Conservation (phyloP, 441 rosid species). For the Populus tomentosa region DNA sequence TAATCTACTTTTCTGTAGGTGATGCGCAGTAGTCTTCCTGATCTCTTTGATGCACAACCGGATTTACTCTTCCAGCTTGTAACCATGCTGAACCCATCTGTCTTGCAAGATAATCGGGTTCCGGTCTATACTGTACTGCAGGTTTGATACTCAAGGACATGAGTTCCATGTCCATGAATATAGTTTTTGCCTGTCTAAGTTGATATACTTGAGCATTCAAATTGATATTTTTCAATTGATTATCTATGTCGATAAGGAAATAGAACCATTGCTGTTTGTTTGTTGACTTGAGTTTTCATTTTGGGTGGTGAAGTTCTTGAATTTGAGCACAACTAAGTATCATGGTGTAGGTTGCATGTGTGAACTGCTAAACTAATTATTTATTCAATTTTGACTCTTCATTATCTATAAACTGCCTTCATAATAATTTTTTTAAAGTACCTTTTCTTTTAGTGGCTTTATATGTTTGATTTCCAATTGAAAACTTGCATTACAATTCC, state of each 20-base stretch:
- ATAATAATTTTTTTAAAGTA: not conserved
- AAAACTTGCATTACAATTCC: constrained; percentile 10
- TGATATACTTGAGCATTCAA: not conserved
- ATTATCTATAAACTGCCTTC: not conserved
- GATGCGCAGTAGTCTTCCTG: constrained; percentile 83
- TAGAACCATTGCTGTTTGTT: not conserved
- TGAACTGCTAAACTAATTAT: not conserved
- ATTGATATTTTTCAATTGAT: not conserved
- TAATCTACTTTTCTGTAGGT: constrained; percentile 47
- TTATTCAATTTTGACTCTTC: not conserved
- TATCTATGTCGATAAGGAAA: not conserved
- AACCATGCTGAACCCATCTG: constrained; percentile 95
- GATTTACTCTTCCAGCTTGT: constrained; percentile 96
- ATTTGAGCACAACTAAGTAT: not conserved
- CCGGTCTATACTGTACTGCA: constrained; percentile 86
- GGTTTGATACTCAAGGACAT: constrained; percentile 45
- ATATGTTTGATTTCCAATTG: not conserved
- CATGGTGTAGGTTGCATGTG: not conserved
- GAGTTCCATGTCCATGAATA: constrained; percentile 4
- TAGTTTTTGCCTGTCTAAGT: constrained; percentile 8
- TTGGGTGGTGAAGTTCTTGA: not conserved
- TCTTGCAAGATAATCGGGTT: constrained; percentile 77
- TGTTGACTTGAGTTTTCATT: not conserved
- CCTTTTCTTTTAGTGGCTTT: not conserved
- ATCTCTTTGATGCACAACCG: constrained; percentile 96